These are phyloP conservation scores for Teratosphaeria gauchensis DNA, from an alignment of 2,329 filamentous ascomycete genomes.

Conservation along the genomic window DNA sequence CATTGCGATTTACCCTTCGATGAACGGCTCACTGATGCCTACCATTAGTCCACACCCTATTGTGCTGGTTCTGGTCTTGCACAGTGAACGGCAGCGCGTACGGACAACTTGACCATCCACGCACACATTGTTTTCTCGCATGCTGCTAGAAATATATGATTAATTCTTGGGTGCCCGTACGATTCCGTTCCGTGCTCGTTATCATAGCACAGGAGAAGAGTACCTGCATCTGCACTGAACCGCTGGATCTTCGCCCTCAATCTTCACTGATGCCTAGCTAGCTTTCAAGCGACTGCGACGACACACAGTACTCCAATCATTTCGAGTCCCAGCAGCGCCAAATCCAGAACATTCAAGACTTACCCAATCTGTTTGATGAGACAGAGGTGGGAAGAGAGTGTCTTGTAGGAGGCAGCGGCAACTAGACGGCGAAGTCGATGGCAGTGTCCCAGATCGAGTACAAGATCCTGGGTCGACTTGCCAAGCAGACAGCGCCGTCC, in stretches of 20 bases:
- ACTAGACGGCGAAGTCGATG: slow-evolving; percentile 45
- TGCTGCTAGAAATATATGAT: not conserved
- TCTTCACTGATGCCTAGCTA: not conserved
- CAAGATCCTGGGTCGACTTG: slow-evolving; percentile 87
- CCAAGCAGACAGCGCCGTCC: slow-evolving; percentile 65
- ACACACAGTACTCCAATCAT: not conserved
- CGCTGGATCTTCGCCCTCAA: not conserved
- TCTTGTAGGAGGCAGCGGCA: not conserved
- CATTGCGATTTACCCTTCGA: not conserved
- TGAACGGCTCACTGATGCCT: not conserved
- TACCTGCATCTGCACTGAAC: not conserved
- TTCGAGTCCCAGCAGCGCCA: not conserved
- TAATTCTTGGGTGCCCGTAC: not conserved
- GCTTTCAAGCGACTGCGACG: not conserved
- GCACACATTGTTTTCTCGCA: not conserved
- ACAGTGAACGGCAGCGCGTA: not conserved
- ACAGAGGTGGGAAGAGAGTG: not conserved
- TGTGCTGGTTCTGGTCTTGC: not conserved
- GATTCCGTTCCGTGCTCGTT: not conserved
- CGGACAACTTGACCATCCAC: not conserved
- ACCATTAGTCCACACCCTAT: not conserved
- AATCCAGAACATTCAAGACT: not conserved
- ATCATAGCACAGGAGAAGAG: not conserved
- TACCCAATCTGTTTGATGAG: not conserved
- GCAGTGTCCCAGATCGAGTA: slow-evolving; percentile 95